Conservation (phyloP, 495 filamentous ascomycete species). For the Hypoxylon rickii region DNA sequence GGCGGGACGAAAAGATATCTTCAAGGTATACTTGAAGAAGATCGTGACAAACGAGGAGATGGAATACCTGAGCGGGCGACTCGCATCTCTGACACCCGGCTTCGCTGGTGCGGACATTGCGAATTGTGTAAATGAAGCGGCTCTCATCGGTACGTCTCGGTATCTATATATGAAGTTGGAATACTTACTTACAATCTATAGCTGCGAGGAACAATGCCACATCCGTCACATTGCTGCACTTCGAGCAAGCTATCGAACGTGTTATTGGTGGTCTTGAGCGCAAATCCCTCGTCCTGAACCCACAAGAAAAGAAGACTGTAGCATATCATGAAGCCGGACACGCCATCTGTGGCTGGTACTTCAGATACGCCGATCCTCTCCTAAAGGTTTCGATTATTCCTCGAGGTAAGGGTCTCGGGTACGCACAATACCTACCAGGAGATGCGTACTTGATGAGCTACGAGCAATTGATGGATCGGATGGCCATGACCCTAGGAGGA, state of each 20-base stretch:
- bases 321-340: slow-evolving; percentile 99
- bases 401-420: slow-evolving; percentile 89
- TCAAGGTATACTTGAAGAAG: slow-evolving; percentile 88
- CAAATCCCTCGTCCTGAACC: slow-evolving; percentile 89
- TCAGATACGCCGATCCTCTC: slow-evolving; percentile 92
- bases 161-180: not conserved
- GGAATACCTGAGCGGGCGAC: slow-evolving; percentile 81
- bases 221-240: slow-evolving; percentile 81
- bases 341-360: slow-evolving; percentile 98
- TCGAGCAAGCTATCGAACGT: slow-evolving; percentile 96
- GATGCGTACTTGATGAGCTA: slow-evolving; percentile 95
- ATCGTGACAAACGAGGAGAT: slow-evolving; percentile 89
- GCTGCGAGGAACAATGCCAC: slow-evolving; percentile 81
- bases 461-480: slow-evolving; percentile 97
- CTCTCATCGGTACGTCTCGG: slow-evolving; percentile 80
- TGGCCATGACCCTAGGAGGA: slow-evolving; percentile 98
- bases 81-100: slow-evolving; percentile 90
- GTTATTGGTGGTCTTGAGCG: slow-evolving; percentile 95
- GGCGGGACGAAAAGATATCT: slow-evolving; percentile 95
- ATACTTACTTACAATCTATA: slow-evolving; percentile 50
- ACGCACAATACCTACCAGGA: slow-evolving; percentile 94
- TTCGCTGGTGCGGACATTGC: slow-evolving; percentile 96
- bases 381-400: slow-evolving; percentile 99
- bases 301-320: slow-evolving; percentile 90
- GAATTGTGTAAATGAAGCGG: slow-evolving; percentile 97